Base-by-base conservation (phyloP, 1,139 yeast genomes). In the Barnettozyma hawaiiensis region DNA sequence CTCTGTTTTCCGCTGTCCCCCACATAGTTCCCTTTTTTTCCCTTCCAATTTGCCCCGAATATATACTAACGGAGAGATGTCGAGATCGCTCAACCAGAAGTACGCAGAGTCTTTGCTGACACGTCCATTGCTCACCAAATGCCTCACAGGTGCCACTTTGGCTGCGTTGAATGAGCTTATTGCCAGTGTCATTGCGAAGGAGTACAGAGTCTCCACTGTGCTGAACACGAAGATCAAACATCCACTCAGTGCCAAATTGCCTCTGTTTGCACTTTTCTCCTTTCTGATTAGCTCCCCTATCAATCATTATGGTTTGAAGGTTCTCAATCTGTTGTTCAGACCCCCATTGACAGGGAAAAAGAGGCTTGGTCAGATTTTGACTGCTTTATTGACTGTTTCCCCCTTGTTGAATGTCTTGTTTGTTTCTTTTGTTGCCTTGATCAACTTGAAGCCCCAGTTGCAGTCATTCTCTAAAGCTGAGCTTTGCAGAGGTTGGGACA, bases 281-380 rank as follows among this genome's bases (percentile, higher is more conserved):
- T 71, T 79, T 38, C 61, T 75, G 18, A 70, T 87, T 22, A 74
- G 79, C 23, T 85, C 95, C 0, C 96, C 96, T 6, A 65, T 85
- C 35, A 71, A 85, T 20, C 96, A 87, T 61, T 76, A 67, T 48
- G 69, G 48, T 19, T 45, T 48, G 53, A 67, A 62, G 9, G 50
- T 69, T 10, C 63, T 78, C 41, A 76, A 76, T 51, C 62, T 58
- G 45, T 50, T 73, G 11, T 71, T 70, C 52, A 64, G 56, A 45
- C 69, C 71, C 2, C 73, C 73, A 2, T 57, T 70, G 31, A 54
- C 69, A 0, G 48, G 59, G 7, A 57, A 46, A 22, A 63, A 66
- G 56, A 75, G 68, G 57, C 29, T 75, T 3, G 52, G 66, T 8
- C 84, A 77, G 55, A 66, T 75, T 24, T 57, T 71, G 48, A 62